Percentiles rank a stretch among this genome's conserved stretches.
Evolutionary conservation across 2,329 filamentous ascomycete genomes (phyloP).

Genomic region (Geoglossum cookeanum): DNA sequence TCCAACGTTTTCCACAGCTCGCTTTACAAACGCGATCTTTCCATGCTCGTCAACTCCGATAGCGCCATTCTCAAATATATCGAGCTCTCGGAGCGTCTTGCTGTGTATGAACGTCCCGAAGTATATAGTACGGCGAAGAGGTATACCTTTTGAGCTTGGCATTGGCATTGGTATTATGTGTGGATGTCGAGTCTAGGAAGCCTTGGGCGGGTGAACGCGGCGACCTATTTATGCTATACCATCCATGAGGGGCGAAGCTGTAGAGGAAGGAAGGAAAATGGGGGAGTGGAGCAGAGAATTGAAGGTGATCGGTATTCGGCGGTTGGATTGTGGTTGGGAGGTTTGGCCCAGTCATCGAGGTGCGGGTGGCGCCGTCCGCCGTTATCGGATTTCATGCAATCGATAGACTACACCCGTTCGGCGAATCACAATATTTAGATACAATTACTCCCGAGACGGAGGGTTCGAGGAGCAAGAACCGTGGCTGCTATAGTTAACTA

Average conservation of each 20-base stretch:
- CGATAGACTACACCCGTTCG: too few relatives aligned
- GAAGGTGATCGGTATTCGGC: too few relatives aligned
- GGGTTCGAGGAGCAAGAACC: too few relatives aligned
- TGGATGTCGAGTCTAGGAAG: not conserved
- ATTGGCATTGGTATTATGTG: not conserved
- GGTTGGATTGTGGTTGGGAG: too few relatives aligned
- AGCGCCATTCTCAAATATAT: slow-evolving; percentile 26
- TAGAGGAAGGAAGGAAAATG: not conserved
- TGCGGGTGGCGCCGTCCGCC: too few relatives aligned
- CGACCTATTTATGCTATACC: not conserved
- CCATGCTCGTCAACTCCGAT: slow-evolving; percentile 33
- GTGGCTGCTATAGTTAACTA: too few relatives aligned
- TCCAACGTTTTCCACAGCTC: slow-evolving; percentile 15
- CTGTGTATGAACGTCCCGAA: slow-evolving; percentile 43
- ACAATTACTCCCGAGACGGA: too few relatives aligned
- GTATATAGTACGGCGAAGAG: slow-evolving; percentile 26
- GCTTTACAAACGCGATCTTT: slow-evolving; percentile 29
- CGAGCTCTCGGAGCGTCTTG: slow-evolving; percentile 27
- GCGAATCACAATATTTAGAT: too few relatives aligned
- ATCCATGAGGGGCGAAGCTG: not conserved
- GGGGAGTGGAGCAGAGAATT: not conserved
- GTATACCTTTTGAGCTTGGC: not conserved
- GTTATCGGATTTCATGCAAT: too few relatives aligned
- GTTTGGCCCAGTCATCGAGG: too few relatives aligned
- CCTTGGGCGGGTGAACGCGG: not conserved